phyloP scores from a whole-genome alignment of 805 yeast species.

The Spathaspora passalidarum region DNA sequence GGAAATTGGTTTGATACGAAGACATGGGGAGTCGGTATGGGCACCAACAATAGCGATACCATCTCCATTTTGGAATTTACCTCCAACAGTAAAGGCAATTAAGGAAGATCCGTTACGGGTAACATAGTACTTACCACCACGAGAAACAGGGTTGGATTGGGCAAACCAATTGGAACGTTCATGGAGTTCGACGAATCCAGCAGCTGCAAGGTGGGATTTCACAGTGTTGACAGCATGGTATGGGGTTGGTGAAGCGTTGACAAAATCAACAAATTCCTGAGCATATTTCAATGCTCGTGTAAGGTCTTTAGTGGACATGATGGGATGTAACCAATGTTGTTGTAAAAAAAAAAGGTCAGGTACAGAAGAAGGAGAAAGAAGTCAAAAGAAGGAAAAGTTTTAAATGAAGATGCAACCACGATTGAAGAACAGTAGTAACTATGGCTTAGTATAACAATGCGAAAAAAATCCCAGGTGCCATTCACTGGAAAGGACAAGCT shows the following conservation, averaged over 20 bases:
- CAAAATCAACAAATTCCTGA: conserved; percentile 67
- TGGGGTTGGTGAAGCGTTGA: conserved; percentile 88
- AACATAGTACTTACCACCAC: conserved; percentile 71
- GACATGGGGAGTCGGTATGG: conserved; percentile 91
- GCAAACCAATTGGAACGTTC: conserved; percentile 68
- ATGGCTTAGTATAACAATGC: background rate
- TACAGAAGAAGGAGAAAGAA: background rate
- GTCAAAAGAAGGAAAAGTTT: background rate
- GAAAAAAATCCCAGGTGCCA: background rate
- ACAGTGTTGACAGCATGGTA: conserved; percentile 83
- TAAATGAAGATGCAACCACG: background rate
- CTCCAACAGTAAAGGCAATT: conserved; percentile 83
- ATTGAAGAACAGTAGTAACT: background rate
- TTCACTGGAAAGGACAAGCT: background rate
- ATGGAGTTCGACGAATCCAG: conserved; percentile 72
- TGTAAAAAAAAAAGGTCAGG: background rate
- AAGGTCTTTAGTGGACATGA: conserved; percentile 1
- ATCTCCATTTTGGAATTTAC: conserved; percentile 67
- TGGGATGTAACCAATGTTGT: background rate
- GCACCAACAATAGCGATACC: conserved; percentile 92
- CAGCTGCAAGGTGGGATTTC: conserved; percentile 47
- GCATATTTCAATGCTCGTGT: conserved; percentile 29
- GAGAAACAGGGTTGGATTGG: conserved; percentile 38
- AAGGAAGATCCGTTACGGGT: conserved; percentile 89
- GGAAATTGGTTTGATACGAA: conserved; percentile 85